A percentile compares a stretch with the other conserved stretches of the same genome.
Evolutionary conservation across 1,139 yeast genomes (phyloP).

Genomic region (Debaryomyces nepalensis): DNA sequence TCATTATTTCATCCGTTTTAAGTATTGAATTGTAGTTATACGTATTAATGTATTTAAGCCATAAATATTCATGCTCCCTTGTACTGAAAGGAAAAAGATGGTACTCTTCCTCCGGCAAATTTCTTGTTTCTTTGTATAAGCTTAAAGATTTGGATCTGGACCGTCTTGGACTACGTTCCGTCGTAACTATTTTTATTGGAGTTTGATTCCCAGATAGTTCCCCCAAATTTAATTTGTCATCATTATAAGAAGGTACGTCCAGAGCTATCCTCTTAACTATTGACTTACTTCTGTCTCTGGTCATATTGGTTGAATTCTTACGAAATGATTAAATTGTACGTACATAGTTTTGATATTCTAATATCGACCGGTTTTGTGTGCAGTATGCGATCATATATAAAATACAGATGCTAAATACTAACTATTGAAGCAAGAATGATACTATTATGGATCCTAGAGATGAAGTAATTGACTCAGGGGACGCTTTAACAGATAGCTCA

Average conservation of each 20-base stretch:
- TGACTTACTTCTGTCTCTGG: constrained; percentile 53
- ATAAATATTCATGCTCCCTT: constrained; percentile 36
- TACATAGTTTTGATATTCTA: neutral
- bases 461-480: constrained; percentile 23
- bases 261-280: constrained; percentile 52
- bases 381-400: neutral
- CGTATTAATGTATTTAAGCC: constrained; percentile 36
- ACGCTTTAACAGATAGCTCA: constrained; percentile 33
- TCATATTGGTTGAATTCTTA: constrained; percentile 25
- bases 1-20: constrained; percentile 34
- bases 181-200: neutral
- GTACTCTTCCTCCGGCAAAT: constrained; percentile 1
- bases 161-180: neutral
- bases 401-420: neutral
- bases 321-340: neutral
- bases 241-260: constrained; percentile 38
- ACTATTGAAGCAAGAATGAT: neutral
- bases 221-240: constrained; percentile 22
- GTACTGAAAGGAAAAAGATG: constrained; percentile 42
- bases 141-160: constrained; percentile 5
- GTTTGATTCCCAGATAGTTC: constrained; percentile 12
- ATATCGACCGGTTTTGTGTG: constrained; percentile 6
- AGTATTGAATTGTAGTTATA: constrained; percentile 46
- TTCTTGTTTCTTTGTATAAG: neutral
- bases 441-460: constrained; percentile 22